phyloP scores from a whole-genome alignment of 2,329 filamentous ascomycete genomes.

The Trichoderma cornu-damae region DNA sequence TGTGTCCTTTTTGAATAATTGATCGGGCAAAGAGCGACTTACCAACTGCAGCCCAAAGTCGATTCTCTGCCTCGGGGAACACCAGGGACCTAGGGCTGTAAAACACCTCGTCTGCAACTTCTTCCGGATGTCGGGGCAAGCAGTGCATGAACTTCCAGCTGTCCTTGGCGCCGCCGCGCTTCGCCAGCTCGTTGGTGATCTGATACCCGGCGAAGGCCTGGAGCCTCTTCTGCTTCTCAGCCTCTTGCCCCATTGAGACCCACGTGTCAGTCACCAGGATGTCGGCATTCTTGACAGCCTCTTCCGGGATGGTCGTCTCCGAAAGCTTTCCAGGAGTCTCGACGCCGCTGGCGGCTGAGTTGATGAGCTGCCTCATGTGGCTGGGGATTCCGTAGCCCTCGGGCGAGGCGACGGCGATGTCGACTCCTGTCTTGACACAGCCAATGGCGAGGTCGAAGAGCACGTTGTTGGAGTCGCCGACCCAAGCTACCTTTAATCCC shows the following conservation, averaged over 20 bases:
- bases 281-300: conserved; percentile 79
- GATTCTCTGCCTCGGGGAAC: conserved; percentile 91
- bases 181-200: conserved; percentile 79
- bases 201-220: conserved; percentile 86
- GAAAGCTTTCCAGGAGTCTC: conserved; percentile 58
- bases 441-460: conserved; percentile 89
- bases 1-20: not conserved
- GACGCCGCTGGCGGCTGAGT: conserved; percentile 53
- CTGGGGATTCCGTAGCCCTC: conserved; percentile 75
- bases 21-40: conserved; percentile 32
- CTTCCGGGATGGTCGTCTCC: conserved; percentile 76
- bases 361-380: conserved; percentile 68
- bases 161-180: conserved; percentile 77
- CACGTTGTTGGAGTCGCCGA: conserved; percentile 96
- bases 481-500: conserved; percentile 88
- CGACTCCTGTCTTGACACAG: conserved; percentile 78
- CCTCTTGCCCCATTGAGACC: conserved; percentile 97
- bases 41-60: conserved; percentile 83
- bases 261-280: conserved; percentile 95
- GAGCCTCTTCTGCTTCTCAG: conserved; percentile 70
- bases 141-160: conserved; percentile 99
- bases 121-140: conserved; percentile 82
- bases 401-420: conserved; percentile 83
- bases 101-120: conserved; percentile 92
- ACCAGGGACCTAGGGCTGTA: conserved; percentile 81